phyloP scores from a whole-genome alignment of 2,329 filamentous ascomycete species.

The Arthroderma sp. region DNA sequence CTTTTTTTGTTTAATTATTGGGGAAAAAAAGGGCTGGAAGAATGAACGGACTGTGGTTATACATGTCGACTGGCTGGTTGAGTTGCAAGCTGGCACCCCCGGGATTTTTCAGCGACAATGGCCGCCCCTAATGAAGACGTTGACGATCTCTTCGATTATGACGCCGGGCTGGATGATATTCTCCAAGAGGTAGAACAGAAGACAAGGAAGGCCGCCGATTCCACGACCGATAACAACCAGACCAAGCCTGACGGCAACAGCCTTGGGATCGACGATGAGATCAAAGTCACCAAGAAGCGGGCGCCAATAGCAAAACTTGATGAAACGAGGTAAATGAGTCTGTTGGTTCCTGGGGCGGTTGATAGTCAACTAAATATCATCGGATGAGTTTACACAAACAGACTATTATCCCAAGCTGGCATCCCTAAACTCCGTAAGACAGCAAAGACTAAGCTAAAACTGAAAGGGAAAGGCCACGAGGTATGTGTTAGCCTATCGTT shows the following conservation, averaged over 20 bases:
- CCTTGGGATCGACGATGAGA: conserved; percentile 73
- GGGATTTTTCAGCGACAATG: not conserved
- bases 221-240: conserved; percentile 13
- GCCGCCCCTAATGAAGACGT: conserved; percentile 28
- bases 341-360: not conserved
- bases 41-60: too few relatives aligned
- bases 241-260: conserved; percentile 34
- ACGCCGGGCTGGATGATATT: conserved; percentile 46
- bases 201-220: conserved; percentile 10
- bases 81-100: too few relatives aligned
- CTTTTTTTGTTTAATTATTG: too few relatives aligned
- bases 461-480: conserved; percentile 93
- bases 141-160: conserved; percentile 66
- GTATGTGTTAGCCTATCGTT: conserved; percentile 32
- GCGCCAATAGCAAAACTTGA: conserved; percentile 77
- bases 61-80: too few relatives aligned
- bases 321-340: conserved; percentile 50
- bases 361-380: not conserved
- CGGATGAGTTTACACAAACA: conserved; percentile 26
- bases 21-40: too few relatives aligned
- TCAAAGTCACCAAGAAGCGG: conserved; percentile 66
- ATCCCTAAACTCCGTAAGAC: conserved; percentile 69
- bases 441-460: conserved; percentile 56
- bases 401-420: conserved; percentile 69
- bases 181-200: conserved; percentile 28